Evolutionary conservation across 106 monocot genomes (phyloP), one percentile per base, ranked within the genome.

Genomic region (Hemerocallis citrina): DNA sequence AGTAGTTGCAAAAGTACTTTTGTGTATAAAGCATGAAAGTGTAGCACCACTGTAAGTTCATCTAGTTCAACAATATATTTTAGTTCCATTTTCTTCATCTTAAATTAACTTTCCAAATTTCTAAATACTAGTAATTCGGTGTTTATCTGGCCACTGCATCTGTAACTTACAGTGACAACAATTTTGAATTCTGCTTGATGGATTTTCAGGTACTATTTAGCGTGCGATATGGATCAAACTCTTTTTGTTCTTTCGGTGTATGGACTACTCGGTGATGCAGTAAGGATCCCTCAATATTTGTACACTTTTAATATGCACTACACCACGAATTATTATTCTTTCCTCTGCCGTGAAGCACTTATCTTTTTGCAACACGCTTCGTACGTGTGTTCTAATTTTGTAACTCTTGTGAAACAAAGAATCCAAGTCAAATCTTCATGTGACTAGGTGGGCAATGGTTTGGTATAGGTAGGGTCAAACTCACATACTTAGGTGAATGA

Each of bases 171-270:
- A n/a, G n/a, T n/a, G n/a, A n/a, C n/a, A n/a, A n/a, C n/a, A n/a
- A n/a, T n/a, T n/a, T n/a, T n/a, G n/a, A 58, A 32, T 14, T 34
- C 57, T 43, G 35, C 52, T 36, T 58, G 0, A 38, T 44, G 16
- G 10, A 34, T 57, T 80, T 81, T 70, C 75, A 95, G 95, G 83
- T 95, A 86, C 59, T 95, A 85, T 64, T 40, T 95, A 63, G 41
- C 71, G 34, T 84, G 89, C 63, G 95, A 90, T 63, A 57, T 64
- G 35, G 78, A 74, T 55, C 77, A 83, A 57, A 73, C 68, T 57
- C 70, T 64, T 59, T 89, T 90, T 44, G 64, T 83, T 73, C 80
- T 95, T 12, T 86, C 95, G 20, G 80, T 95, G 1, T 90, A 83
- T 79, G 95, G 95, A 46, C 63, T 95, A 49, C 86, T 79, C 34